phyloP scores from a whole-genome alignment of 371 early-diverging fungal species.

The Mortierella sp. region DNA sequence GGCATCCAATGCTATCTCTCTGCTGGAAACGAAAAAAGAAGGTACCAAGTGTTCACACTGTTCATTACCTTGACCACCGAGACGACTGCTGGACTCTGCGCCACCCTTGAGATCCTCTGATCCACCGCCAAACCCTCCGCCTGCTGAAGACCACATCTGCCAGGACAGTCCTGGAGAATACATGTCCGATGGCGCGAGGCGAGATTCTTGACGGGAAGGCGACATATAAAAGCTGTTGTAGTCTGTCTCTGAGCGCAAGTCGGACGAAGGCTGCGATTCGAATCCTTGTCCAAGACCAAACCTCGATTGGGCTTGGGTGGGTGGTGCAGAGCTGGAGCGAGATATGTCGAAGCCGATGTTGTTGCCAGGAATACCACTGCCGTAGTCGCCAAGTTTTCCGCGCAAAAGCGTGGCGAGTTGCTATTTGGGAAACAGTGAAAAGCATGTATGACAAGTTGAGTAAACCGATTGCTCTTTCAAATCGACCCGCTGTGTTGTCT shows the following conservation, averaged over 20 bases:
- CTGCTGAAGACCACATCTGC: slow-evolving; percentile 50
- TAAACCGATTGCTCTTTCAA: background rate
- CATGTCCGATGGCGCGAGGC: slow-evolving; percentile 29
- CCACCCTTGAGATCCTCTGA: slow-evolving; percentile 39
- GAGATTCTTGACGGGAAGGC: slow-evolving; percentile 45
- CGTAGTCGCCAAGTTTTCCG: slow-evolving; percentile 54
- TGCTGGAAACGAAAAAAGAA: slow-evolving; percentile 1
- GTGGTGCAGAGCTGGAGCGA: slow-evolving; percentile 56
- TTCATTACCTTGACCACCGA: background rate
- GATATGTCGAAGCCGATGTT: slow-evolving; percentile 48
- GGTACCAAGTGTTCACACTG: background rate
- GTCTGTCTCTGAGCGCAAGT: slow-evolving; percentile 48
- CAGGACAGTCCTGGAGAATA: slow-evolving; percentile 56
- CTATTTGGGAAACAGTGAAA: slow-evolving; percentile 2
- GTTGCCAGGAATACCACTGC: slow-evolving; percentile 37
- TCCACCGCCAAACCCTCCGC: slow-evolving; percentile 25
- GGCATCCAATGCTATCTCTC: background rate
- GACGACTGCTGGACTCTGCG: slow-evolving; percentile 5
- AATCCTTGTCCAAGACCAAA: slow-evolving; percentile 55
- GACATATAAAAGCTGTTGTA: slow-evolving; percentile 38
- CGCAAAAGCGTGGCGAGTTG: slow-evolving; percentile 52
- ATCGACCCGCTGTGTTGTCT: background rate
- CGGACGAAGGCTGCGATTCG: slow-evolving; percentile 50
- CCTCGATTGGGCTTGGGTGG: slow-evolving; percentile 53
- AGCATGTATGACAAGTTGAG: background rate